Base-by-base conservation (phyloP, 768 basidiomycete genomes). In the Plicaturopsis crispa region DNA sequence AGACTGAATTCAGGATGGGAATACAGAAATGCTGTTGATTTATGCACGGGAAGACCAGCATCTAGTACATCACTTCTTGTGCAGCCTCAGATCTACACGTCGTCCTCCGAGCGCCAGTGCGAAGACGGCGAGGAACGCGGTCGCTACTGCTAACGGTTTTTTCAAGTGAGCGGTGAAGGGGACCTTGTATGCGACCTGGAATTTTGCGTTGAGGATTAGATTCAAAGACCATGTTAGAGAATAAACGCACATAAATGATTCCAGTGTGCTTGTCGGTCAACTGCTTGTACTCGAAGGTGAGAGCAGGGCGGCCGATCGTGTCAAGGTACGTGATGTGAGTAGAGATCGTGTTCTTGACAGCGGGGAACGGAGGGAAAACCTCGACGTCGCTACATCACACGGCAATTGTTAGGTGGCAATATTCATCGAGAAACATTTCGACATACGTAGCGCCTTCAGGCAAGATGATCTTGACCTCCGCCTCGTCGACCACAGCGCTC, bases 381-480 rank as follows among this genome's bases (percentile, higher is more conserved):
- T 82, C 70, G 44, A 96, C 66, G 50, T 93, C 80, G 38, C 94
- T 97, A 50, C 11, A 33, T n/a, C n/a, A n/a, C n/a, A 37, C 52
- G 31, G 31, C 19, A 39, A 18, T 39, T 4, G 36, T 17, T 33
- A 28, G 33, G 20, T 22, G 36, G 30, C 34, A 20, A 35, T 17
- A 22, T 17, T 24, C 10, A 14, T 24, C 24, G 14, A 45, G 16
- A 38, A 17, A 21, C 12, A 5, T 10, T 23, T 36, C 19, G 21
- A 70, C 91, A 70, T 53, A 96, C 93, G 70, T 84, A 22, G 93
- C 92, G n/a, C 91, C 93, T 57, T 99, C 96, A 2, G 94, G 94
- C 18, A 99, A 59, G 45, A 93, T 73, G 44, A 97, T 72, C 45
- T 68, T 78, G 37, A 97, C 52, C 52, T 85, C 78, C 2, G 80